Conservation (phyloP, 805 yeast genomes). For the Pichia cephalocereana region DNA sequence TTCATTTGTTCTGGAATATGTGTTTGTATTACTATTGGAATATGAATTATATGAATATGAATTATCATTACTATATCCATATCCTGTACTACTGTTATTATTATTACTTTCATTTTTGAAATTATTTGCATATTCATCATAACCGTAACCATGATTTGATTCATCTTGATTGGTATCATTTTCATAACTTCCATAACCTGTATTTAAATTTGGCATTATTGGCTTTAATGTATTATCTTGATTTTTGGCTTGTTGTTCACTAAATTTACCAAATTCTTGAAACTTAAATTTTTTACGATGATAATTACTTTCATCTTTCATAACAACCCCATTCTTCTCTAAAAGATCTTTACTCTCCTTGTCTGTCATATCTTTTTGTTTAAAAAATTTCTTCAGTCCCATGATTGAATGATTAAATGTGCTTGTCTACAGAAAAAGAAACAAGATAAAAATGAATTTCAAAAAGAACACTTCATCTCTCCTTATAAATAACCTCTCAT, state of each 20-base stretch:
- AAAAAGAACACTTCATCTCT: too few relatives aligned
- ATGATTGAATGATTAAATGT: conserved; percentile 16
- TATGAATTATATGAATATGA: neutral
- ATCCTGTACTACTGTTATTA: neutral
- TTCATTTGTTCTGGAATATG: neutral
- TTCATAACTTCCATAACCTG: conserved; percentile 10
- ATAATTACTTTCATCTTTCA: conserved; percentile 24
- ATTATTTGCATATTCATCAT: conserved; percentile 12
- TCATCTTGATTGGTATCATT: conserved; percentile 10
- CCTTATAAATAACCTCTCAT: too few relatives aligned
- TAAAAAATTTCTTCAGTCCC: conserved; percentile 44
- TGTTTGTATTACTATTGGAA: too few relatives aligned
- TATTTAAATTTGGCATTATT: conserved; percentile 1
- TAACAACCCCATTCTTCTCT: conserved; percentile 31
- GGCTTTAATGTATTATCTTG: conserved; percentile 16
- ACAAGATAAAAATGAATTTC: too few relatives aligned
- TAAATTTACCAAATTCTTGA: conserved; percentile 39
- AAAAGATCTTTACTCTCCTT: conserved; percentile 33
- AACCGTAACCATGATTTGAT: conserved; percentile 17
- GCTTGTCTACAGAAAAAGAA: too few relatives aligned
- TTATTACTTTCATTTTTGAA: conserved; percentile 1
- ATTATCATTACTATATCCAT: neutral
- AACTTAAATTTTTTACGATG: conserved; percentile 32
- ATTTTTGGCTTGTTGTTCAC: conserved; percentile 28
- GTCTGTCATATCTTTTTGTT: conserved; percentile 36